These are phyloP conservation scores for Cicer yamashitae DNA, from an alignment of 306 rosid species.

Conservation along the genomic window DNA sequence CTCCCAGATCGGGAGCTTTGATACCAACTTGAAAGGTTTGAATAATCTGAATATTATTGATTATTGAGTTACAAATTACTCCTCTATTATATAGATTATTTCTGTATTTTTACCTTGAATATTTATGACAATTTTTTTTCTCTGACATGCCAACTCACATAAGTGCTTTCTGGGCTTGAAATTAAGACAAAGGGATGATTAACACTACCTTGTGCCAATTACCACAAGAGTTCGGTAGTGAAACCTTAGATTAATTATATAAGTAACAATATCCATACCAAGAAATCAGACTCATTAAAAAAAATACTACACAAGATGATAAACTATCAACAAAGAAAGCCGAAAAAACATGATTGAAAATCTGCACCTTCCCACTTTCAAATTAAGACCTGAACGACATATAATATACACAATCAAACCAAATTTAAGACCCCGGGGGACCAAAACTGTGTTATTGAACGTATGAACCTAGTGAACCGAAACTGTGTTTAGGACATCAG, in stretches of 20 bases:
- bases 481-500: background rate
- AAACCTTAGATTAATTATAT: conserved; percentile 31
- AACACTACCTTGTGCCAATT: background rate
- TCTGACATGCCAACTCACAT: conserved; percentile 13
- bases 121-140: background rate
- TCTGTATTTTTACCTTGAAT: conserved; percentile 11
- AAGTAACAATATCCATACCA: conserved; percentile 16
- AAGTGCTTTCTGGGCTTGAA: conserved; percentile 11
- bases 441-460: conserved; percentile 7
- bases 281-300: conserved; percentile 32
- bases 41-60: background rate
- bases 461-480: conserved; percentile 7
- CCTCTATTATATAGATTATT: background rate
- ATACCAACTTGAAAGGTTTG: background rate
- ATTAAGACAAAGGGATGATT: conserved; percentile 17
- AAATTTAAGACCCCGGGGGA: background rate
- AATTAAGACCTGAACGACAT: background rate
- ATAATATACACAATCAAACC: conserved; percentile 7
- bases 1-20: background rate
- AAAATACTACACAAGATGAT: conserved; percentile 21
- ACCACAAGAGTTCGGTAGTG: conserved; percentile 18
- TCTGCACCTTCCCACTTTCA: too few relatives aligned
- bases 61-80: background rate
- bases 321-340: conserved; percentile 6
- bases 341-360: too few relatives aligned